Evolutionary conservation across 2,329 filamentous ascomycete species (phyloP), one percentile per base, ranked within the genome.

Genomic region (Colletotrichum paranaense): DNA sequence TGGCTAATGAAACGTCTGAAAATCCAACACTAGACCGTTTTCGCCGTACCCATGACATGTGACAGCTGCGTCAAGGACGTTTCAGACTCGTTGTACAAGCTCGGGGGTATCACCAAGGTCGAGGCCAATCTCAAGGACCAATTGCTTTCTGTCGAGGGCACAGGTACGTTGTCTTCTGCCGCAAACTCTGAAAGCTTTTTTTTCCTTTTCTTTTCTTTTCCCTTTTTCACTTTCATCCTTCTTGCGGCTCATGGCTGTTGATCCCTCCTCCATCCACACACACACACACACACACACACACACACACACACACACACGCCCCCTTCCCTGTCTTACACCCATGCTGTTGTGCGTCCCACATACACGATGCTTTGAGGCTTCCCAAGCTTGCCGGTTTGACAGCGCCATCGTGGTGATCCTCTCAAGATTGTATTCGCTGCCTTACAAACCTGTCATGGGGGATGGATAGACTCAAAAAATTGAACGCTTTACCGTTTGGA

Each of bases 41-140:
- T 98, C 83, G 95, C 96, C 76, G 97, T 98, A 78, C 95, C 95
- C 68, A 92, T 98, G 87, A 95, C 92, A 84, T 98, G 97, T 86
- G 93, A 97, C 78, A 88, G 89, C 80, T 98, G 97, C 86, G 91
- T 98, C 82, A 93, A 95, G 83, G 92, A 95, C 79, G 92, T 99
- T 81, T 95, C 95, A 79, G 89, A 90, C 75, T 92, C 94, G 60
- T 86, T 98, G 63, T 90, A 93, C 82, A 91, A 93, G 79, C 85
- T 98, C 56, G 88, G 91, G 79, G 95, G 95, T 55, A 94, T 98
- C 81, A 90, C 88, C 78, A 95, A 94, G 78, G 92, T 98, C 67
- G 90, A 96, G 74, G 95, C 92, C 77, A 93, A 94, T 81, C 87
- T 98, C 63, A 88, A 94, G 80, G 91, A 96, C 73, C 95, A 98